Conservation (phyloP, 495 filamentous ascomycete genomes). For the Neurospora pannonica region DNA sequence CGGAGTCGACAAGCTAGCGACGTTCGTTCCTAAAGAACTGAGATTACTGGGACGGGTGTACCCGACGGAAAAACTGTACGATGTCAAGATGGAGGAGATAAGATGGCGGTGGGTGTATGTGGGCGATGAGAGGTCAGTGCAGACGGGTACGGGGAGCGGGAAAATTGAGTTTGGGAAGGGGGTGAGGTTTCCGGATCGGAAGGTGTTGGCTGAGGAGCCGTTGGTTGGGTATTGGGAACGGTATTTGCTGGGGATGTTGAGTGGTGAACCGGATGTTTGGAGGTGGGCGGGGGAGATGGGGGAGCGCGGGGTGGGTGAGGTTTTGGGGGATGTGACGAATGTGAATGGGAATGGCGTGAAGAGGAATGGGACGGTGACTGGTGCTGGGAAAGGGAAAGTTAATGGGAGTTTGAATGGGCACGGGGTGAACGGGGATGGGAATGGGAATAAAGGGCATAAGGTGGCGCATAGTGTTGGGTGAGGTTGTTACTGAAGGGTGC, state of each 20-base stretch:
- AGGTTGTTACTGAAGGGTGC: too few relatives aligned
- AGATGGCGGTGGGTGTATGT: slow-evolving; percentile 22
- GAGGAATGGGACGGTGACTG: not conserved
- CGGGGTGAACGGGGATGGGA: not conserved
- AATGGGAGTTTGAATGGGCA: not conserved
- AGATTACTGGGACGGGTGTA: slow-evolving; percentile 6
- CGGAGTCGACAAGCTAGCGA: not conserved
- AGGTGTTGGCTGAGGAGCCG: slow-evolving; percentile 20
- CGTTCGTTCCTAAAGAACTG: slow-evolving; percentile 4
- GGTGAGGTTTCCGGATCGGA: slow-evolving; percentile 21
- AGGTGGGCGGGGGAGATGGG: slow-evolving; percentile 10
- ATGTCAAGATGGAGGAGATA: slow-evolving; percentile 10
- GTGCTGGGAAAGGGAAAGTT: not conserved
- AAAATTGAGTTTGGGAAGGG: slow-evolving; percentile 27
- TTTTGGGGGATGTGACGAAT: not conserved
- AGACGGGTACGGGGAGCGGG: slow-evolving; percentile 15
- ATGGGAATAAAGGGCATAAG: not conserved
- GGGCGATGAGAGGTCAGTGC: slow-evolving; percentile 32
- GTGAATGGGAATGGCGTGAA: not conserved
- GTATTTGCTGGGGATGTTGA: slow-evolving; percentile 14
- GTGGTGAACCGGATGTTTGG: slow-evolving; percentile 22
- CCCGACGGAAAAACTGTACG: slow-evolving; percentile 2
- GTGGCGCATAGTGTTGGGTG: not conserved
- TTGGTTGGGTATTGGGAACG: slow-evolving; percentile 21
- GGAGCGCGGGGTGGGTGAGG: not conserved